Evolutionary conservation across 2,329 filamentous ascomycete genomes (phyloP).

Genomic region (Westerdykella sp.): DNA sequence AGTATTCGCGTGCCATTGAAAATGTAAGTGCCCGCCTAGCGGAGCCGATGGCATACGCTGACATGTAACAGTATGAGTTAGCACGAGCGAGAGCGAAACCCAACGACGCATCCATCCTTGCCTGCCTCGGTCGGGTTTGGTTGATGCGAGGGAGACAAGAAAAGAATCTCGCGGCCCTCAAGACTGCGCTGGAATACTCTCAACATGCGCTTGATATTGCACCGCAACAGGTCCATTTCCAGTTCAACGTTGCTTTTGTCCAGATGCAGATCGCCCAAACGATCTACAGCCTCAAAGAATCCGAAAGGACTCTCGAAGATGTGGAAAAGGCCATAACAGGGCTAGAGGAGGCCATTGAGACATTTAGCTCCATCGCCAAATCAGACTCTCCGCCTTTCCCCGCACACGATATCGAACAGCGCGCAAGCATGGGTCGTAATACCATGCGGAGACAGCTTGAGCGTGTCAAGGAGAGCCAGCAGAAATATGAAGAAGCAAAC

Average conservation of each 20-base stretch:
- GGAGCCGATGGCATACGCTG: constrained; percentile 6
- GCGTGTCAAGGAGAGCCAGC: constrained; percentile 74
- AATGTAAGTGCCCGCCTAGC: constrained; percentile 43
- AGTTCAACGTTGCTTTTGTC: constrained; percentile 97
- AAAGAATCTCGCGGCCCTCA: constrained; percentile 55
- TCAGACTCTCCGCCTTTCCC: constrained; percentile 75
- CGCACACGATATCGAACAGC: constrained; percentile 81
- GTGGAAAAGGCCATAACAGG: constrained; percentile 74
- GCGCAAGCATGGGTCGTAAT: constrained; percentile 94
- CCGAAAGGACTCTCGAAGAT: constrained; percentile 70
- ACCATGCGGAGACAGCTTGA: constrained; percentile 91
- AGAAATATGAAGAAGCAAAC: constrained; percentile 89
- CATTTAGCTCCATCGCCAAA: constrained; percentile 55
- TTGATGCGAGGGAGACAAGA: constrained; percentile 70
- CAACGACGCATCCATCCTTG: constrained; percentile 71
- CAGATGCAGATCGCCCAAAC: constrained; percentile 88
- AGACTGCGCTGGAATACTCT: constrained; percentile 58
- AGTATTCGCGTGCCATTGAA: constrained; percentile 88
- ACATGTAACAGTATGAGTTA: constrained; percentile 62
- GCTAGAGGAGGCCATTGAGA: constrained; percentile 77
- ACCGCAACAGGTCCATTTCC: constrained; percentile 80
- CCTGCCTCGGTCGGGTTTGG: constrained; percentile 84
- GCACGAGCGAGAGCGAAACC: constrained; percentile 74
- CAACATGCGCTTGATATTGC: constrained; percentile 67
- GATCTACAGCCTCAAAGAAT: constrained; percentile 68